These are phyloP conservation scores for Asterophora lycoperdoides DNA, from an alignment of 768 basidiomycete species.

Conservation along the genomic window DNA sequence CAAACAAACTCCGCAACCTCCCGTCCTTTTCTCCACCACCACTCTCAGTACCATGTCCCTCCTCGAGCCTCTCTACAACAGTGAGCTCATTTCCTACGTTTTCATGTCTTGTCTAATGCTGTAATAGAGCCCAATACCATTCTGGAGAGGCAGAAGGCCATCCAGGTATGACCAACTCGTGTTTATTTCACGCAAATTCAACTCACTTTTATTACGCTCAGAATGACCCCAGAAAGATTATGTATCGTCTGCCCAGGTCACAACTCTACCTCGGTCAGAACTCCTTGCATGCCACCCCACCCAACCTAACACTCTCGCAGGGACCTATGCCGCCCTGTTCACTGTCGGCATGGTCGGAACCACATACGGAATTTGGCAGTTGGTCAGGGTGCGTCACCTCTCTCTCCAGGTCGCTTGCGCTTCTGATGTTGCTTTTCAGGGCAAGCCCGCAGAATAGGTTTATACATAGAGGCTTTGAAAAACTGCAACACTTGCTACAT, in stretches of 20 bases:
- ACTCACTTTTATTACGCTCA: constrained; percentile 17
- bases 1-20: constrained; percentile 44
- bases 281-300: neutral
- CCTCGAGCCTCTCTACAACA: constrained; percentile 60
- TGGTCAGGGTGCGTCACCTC: constrained; percentile 37
- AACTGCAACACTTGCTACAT: neutral
- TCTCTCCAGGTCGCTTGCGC: neutral
- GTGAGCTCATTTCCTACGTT: constrained; percentile 34
- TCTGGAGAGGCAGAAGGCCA: constrained; percentile 57
- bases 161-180: constrained; percentile 49
- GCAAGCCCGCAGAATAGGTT: constrained; percentile 16
- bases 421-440: constrained; percentile 6
- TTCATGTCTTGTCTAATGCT: neutral
- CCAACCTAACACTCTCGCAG: constrained; percentile 29
- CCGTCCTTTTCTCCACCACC: constrained; percentile 19
- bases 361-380: constrained; percentile 42
- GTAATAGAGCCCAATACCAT: constrained; percentile 57
- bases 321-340: constrained; percentile 51
- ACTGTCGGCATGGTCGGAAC: constrained; percentile 51
- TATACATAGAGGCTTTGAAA: constrained; percentile 11
- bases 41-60: constrained; percentile 36
- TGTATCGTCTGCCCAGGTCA: constrained; percentile 59
- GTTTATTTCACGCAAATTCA: constrained; percentile 5
- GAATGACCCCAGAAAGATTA: constrained; percentile 49
- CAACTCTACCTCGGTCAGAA: constrained; percentile 59